phyloP scores from a whole-genome alignment of 106 monocot species.

The Alisma plantagoaquatica region DNA sequence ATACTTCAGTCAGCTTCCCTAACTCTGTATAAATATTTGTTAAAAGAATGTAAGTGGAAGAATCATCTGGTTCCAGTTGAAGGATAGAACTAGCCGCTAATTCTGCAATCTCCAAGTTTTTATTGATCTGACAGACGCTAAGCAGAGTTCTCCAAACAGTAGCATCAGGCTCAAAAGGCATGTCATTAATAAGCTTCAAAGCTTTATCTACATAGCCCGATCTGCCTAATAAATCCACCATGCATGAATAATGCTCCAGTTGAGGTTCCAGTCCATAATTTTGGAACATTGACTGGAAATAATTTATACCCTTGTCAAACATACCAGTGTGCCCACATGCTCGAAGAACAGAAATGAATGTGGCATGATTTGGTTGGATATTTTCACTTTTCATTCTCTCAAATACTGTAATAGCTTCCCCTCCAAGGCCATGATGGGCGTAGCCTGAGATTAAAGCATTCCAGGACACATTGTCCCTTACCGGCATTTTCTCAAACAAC shows the following conservation, averaged over 20 bases:
- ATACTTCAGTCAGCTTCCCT: conserved; percentile 66
- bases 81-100: conserved; percentile 40
- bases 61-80: conserved; percentile 61
- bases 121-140: conserved; percentile 51
- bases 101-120: conserved; percentile 58
- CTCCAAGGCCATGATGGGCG: conserved; percentile 60
- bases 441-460: conserved; percentile 86
- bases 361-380: conserved; percentile 59
- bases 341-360: conserved; percentile 74
- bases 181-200: conserved; percentile 40
- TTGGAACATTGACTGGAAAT: conserved; percentile 53
- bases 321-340: conserved; percentile 78
- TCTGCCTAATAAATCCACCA: conserved; percentile 78
- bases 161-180: conserved; percentile 74
- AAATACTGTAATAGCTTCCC: conserved; percentile 55
- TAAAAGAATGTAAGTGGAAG: conserved; percentile 57
- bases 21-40: conserved; percentile 71
- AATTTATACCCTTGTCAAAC: conserved; percentile 39
- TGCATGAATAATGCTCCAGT: conserved; percentile 87
- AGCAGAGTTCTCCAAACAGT: conserved; percentile 83
- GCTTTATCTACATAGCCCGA: conserved; percentile 42
- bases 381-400: conserved; percentile 57
- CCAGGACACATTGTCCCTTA: conserved; percentile 71
- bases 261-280: conserved; percentile 57
- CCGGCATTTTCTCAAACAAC: conserved; percentile 48